Evolutionary conservation across 139 green algal genomes (phyloP).

Genomic region (Trebouxia sp.): DNA sequence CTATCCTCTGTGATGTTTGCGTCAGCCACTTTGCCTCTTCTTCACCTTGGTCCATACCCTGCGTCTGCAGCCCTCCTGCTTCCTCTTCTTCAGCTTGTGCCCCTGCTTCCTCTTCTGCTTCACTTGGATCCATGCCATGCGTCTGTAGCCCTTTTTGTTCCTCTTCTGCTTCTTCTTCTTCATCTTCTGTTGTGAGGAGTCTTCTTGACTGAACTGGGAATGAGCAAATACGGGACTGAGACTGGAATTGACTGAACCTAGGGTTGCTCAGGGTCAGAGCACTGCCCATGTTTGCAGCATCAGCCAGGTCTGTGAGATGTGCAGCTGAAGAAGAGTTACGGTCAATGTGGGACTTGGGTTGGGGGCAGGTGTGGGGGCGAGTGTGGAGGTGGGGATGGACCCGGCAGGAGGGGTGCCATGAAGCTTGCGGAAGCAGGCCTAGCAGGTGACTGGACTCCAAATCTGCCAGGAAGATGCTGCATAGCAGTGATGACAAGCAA

Average conservation of each 20-base stretch:
- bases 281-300: constrained; percentile 8
- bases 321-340: not conserved
- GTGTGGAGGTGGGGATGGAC: not conserved
- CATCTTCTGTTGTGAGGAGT: no score
- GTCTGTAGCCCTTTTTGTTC: no score
- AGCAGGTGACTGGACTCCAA: constrained; percentile 71
- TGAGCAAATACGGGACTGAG: no score
- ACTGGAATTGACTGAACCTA: no score
- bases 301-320: constrained; percentile 29
- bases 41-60: not conserved
- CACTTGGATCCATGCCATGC: no score
- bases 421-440: constrained; percentile 52
- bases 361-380: no score
- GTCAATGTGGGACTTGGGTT: not conserved
- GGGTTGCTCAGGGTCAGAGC: no score
- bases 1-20: not conserved
- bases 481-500: constrained; percentile 84
- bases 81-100: no score
- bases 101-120: no score
- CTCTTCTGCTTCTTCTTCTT: no score
- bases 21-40: not conserved
- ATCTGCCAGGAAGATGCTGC: constrained; percentile 87
- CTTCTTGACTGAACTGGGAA: no score
- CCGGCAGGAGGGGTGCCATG: not conserved
- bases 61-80: no score